A percentile compares a stretch with the other conserved stretches of the same genome.
phyloP scores from a whole-genome alignment of 2,329 filamentous ascomycete species.

The Cephalotrichum gorgonifer region DNA sequence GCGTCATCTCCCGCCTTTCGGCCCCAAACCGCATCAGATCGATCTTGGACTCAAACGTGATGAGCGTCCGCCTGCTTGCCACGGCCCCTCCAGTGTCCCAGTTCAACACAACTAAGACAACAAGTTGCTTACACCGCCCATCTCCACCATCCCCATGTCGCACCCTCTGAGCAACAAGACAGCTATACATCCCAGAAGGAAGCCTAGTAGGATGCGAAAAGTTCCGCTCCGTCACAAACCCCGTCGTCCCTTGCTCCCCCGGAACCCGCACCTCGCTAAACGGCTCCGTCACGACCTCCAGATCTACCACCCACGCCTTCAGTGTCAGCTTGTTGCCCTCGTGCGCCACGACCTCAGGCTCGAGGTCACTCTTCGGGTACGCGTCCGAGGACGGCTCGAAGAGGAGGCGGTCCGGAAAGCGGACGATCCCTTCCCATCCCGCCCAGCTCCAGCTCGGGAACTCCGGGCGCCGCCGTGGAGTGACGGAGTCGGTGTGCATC shows the following conservation, averaged over 20 bases:
- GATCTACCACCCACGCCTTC: neutral
- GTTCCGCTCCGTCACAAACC: neutral
- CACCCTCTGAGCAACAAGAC: conserved; percentile 5
- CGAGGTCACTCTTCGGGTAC: neutral
- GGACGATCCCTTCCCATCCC: neutral
- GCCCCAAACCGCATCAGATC: neutral
- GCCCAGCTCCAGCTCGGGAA: neutral
- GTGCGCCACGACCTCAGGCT: neutral
- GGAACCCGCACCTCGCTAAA: neutral
- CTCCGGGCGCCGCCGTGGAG: neutral
- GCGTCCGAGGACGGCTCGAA: neutral
- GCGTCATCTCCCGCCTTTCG: neutral
- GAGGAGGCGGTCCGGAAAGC: neutral
- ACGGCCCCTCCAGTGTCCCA: neutral
- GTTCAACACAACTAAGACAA: neutral
- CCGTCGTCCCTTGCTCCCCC: neutral
- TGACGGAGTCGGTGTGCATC: neutral
- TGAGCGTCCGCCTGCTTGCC: neutral
- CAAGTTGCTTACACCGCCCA: neutral
- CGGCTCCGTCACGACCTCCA: neutral
- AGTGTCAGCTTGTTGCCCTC: neutral
- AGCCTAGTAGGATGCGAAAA: neutral
- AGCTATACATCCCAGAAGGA: conserved; percentile 1
- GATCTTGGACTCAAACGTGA: neutral
- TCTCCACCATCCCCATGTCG: neutral